A percentile compares a stretch with the other conserved stretches of the same genome.
These are phyloP conservation scores for Claviceps sorghi DNA, from an alignment of 2,329 filamentous ascomycete genomes.

Conservation along the genomic window DNA sequence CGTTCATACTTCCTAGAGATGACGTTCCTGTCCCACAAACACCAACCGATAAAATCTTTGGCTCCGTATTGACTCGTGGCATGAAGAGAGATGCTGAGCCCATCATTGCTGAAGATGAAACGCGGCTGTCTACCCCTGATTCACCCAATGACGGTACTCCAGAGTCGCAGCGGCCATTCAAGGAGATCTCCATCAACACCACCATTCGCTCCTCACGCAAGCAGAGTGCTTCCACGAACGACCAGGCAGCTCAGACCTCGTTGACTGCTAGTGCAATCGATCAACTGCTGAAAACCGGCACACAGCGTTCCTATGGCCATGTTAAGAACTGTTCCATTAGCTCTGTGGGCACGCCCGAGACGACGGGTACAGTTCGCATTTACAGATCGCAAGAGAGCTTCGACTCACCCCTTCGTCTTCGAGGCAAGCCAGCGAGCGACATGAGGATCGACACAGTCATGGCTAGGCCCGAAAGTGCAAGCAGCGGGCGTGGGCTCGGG, in stretches of 20 bases:
- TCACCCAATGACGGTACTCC: conserved; percentile 30
- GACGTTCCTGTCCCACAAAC: conserved; percentile 23
- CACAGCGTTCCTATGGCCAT: conserved; percentile 12
- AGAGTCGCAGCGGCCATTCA: conserved; percentile 43
- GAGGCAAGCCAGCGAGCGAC: conserved; percentile 24
- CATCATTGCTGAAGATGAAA: conserved; percentile 51
- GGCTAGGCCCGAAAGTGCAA: conserved; percentile 55
- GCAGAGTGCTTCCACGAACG: conserved; percentile 33
- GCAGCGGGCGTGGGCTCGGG: conserved; percentile 41
- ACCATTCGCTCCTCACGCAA: conserved; percentile 26
- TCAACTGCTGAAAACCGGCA: conserved; percentile 44
- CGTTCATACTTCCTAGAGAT: conserved; percentile 40
- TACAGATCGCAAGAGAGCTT: conserved; percentile 36
- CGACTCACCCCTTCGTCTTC: conserved; percentile 26
- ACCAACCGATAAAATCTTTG: conserved; percentile 26
- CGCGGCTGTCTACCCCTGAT: conserved; percentile 35
- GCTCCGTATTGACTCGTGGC: conserved; percentile 30
- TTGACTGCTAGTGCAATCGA: conserved; percentile 76
- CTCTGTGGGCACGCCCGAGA: conserved; percentile 21
- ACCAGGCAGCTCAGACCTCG: conserved; percentile 69
- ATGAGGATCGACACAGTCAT: conserved; percentile 21
- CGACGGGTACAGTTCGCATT: conserved; percentile 27
- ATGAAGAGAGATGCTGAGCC: conserved; percentile 26
- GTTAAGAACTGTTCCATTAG: conserved; percentile 23
- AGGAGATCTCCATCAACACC: conserved; percentile 47